phyloP scores from a whole-genome alignment of 352 stramenopile genomes.

The Plasmopara viticola region DNA sequence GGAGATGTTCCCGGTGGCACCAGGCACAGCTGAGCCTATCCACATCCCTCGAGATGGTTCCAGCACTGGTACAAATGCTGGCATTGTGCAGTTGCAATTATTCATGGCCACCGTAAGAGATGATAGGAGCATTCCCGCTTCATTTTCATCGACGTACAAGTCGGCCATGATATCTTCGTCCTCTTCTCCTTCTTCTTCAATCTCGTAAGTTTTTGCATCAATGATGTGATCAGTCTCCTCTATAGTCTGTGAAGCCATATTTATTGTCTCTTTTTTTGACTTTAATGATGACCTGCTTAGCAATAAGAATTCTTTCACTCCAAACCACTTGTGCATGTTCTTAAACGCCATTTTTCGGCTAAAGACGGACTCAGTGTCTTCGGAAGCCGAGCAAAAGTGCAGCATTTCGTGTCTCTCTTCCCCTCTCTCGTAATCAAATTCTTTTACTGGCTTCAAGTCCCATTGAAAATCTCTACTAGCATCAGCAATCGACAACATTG shows the following conservation, averaged over 20 bases:
- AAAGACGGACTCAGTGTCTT: constrained; percentile 20
- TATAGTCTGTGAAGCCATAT: not conserved
- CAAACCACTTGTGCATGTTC: constrained; percentile 60
- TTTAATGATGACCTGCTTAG: constrained; percentile 33
- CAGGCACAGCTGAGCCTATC: constrained; percentile 63
- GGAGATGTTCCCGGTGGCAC: constrained; percentile 64
- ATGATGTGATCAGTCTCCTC: not conserved
- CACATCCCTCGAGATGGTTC: constrained; percentile 49
- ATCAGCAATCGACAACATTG: constrained; percentile 68
- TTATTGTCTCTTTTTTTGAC: constrained; percentile 19
- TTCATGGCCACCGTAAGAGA: constrained; percentile 64
- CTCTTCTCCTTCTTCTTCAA: constrained; percentile 1
- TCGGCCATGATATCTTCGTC: constrained; percentile 29
- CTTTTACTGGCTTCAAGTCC: constrained; percentile 7
- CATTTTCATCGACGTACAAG: constrained; percentile 52
- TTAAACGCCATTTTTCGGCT: constrained; percentile 26
- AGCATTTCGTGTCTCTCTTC: not conserved
- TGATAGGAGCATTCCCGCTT: constrained; percentile 57
- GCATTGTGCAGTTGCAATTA: constrained; percentile 80
- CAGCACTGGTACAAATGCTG: constrained; percentile 61
- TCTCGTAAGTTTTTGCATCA: not conserved
- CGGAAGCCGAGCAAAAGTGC: constrained; percentile 5
- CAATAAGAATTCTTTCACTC: constrained; percentile 63
- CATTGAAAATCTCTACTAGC: constrained; percentile 36
- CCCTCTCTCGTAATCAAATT: not conserved